Evolutionary conservation across 148 eudicot genomes (phyloP), one percentile per base, ranked within the genome.

Genomic region (Silene conica): DNA sequence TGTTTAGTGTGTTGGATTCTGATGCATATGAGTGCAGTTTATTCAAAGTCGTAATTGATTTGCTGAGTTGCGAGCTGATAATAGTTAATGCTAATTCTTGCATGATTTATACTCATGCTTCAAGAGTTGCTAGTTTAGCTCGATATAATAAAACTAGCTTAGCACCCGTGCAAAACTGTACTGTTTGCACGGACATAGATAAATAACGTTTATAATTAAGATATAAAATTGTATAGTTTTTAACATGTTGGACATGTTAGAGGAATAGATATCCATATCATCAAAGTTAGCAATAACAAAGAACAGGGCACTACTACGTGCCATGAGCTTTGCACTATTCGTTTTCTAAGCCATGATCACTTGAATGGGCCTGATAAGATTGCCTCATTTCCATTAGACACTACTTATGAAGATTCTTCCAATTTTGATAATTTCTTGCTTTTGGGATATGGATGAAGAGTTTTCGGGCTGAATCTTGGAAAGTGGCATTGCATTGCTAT

Each of bases 241-340:
- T 38, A n/a, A n/a, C n/a, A n/a, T 63, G 70, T 81, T 79, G 92
- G 91, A 79, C 92, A 89, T 82, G 81, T 63, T 71, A 76, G 75
- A 71, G 97, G 96, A 64, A 81, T 92, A 76, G 96, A 96, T 78
- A 83, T 85, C 81, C 64, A 89, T 69, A 54, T 96, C 69, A 71
- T 89, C 63, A 86, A 80, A 76, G 68, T 55, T 74, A 34, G 57
- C n/a, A n/a, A n/a, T 75, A 70, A 60, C 60, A 77, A 85, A 82
- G 86, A 81, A 71, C 83, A 77, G 76, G 78, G 75, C 63, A 46
- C 86, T n/a, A n/a, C n/a, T 69, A 26, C 69, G 25, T 87, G 74
- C 78, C 87, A 86, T 70, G 90, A 89, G 25, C 80, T 96, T 28
- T 89, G 93, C 84, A 86, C 96, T 52, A 76, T 96, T 69, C 96